These are phyloP conservation scores for Diaporthe amygdali DNA, from an alignment of 2,329 filamentous ascomycete genomes.

Conservation along the genomic window DNA sequence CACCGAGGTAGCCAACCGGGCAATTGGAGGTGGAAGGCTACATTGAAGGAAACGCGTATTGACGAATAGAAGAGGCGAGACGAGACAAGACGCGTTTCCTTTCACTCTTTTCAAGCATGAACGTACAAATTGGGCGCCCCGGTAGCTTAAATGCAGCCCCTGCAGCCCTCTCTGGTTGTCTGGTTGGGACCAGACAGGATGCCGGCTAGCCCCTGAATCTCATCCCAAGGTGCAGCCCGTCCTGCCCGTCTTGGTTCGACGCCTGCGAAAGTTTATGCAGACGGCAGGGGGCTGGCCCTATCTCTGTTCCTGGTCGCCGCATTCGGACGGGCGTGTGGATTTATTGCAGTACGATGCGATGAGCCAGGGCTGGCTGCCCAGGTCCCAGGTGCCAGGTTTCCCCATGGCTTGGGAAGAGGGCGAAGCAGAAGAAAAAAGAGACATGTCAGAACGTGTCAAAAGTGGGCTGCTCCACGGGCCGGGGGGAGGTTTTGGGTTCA, in stretches of 20 bases:
- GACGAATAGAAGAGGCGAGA: slow-evolving; percentile 7
- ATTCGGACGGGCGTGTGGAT: background rate
- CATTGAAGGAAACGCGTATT: background rate
- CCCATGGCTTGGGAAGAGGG: background rate
- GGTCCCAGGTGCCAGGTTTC: background rate
- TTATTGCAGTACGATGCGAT: background rate
- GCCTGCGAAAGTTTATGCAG: slow-evolving; percentile 8
- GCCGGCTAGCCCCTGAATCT: slow-evolving; percentile 1
- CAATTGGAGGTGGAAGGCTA: background rate
- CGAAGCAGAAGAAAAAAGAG: background rate
- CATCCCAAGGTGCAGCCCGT: background rate
- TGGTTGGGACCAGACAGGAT: background rate
- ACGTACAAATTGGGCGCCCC: background rate
- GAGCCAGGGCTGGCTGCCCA: background rate
- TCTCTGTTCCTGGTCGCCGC: background rate
- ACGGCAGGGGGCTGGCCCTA: background rate
- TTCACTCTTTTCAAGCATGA: background rate
- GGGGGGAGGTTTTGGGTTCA: background rate
- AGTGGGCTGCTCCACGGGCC: slow-evolving; percentile 9
- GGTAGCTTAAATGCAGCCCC: slow-evolving; percentile 10
- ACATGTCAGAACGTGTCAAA: slow-evolving; percentile 3
- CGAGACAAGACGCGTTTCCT: slow-evolving; percentile 6
- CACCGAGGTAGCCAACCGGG: background rate
- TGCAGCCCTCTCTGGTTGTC: background rate
- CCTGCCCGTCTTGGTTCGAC: background rate